Conservation (phyloP, 2,329 filamentous ascomycete species). For the Stachybotrys echinatus region DNA sequence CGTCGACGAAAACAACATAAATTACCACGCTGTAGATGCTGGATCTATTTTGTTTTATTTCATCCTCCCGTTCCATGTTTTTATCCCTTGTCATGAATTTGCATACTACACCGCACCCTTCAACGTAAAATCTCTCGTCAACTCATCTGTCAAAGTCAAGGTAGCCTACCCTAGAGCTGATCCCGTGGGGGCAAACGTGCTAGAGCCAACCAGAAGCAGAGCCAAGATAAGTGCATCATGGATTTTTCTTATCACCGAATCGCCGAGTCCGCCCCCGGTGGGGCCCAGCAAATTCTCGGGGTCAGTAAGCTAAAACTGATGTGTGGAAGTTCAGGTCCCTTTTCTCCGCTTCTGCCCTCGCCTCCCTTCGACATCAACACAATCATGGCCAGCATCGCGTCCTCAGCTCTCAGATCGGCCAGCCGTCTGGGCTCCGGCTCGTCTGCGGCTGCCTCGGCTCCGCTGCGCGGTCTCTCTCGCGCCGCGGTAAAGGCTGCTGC, state of each 20-base stretch:
- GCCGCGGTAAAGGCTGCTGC: constrained; percentile 20
- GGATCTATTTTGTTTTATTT: no score
- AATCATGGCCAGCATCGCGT: constrained; percentile 60
- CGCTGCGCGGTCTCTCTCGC: constrained; percentile 21
- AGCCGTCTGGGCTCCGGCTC: constrained; percentile 48
- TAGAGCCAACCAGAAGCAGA: neutral
- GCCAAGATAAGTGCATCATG: constrained; percentile 11
- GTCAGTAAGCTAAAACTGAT: neutral
- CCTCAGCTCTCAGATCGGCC: constrained; percentile 69
- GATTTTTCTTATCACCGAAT: neutral
- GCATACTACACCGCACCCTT: no score
- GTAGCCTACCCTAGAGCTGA: no score
- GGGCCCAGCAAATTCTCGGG: neutral
- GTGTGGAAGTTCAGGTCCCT: no score
- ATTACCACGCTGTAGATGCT: no score
- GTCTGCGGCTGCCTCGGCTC: constrained; percentile 26
- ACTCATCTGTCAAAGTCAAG: no score
- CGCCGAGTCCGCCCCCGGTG: neutral
- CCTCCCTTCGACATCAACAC: constrained; percentile 9
- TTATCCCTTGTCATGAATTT: no score
- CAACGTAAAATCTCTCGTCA: no score
- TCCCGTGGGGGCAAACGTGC: no score
- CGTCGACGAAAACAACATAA: no score
- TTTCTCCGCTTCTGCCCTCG: neutral
- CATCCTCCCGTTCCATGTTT: no score